These are phyloP conservation scores for Yarrowia porcina DNA, from an alignment of 805 yeast genomes.

Conservation along the genomic window DNA sequence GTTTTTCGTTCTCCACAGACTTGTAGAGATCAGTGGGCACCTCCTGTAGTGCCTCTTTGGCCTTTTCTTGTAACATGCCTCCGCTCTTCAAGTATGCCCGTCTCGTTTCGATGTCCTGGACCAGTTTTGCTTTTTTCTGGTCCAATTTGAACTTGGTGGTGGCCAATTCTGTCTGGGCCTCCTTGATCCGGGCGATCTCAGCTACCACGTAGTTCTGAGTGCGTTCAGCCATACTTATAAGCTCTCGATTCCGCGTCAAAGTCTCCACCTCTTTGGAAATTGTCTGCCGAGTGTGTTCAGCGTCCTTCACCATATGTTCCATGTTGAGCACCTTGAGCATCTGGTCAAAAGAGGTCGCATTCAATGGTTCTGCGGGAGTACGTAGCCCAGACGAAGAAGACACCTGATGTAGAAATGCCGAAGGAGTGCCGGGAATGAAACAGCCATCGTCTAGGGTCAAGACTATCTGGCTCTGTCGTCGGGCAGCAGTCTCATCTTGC, in stretches of 20 bases:
- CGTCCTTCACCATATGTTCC: conserved; percentile 20
- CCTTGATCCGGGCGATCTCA: not conserved
- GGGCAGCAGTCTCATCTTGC: not conserved
- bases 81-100: conserved; percentile 12
- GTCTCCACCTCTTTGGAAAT: not conserved
- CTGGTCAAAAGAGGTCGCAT: not conserved
- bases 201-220: not conserved
- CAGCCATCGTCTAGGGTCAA: conserved; percentile 12
- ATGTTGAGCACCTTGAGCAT: conserved; percentile 22
- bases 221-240: not conserved
- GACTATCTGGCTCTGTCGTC: not conserved
- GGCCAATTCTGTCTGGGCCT: not conserved
- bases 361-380: conserved; percentile 15
- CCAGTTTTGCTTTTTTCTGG: not conserved
- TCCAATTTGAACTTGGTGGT: conserved; percentile 8
- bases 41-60: not conserved
- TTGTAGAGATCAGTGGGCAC: not conserved
- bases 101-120: not conserved
- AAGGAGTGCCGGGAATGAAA: not conserved
- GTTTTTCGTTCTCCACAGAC: not conserved
- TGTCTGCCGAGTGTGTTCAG: not conserved
- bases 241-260: not conserved
- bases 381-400: conserved; percentile 4
- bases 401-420: not conserved
- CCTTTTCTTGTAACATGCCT: not conserved